Base-by-base conservation (phyloP, 441 rosid species). In the Populus hybrid region DNA sequence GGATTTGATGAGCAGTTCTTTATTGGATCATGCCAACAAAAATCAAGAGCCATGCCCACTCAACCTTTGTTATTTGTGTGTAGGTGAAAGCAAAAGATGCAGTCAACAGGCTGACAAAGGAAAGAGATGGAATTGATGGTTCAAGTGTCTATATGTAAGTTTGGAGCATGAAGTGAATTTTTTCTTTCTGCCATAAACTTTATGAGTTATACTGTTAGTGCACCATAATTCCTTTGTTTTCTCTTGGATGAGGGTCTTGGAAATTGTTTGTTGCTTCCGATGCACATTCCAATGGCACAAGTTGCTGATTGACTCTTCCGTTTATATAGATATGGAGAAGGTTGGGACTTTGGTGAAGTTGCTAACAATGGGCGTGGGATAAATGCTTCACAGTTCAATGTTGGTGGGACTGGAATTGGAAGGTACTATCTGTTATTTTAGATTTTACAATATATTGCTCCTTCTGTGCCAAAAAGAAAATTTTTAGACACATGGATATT, bases 331-430 rank as follows among this genome's bases (percentile, higher is more conserved):
- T 96, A 96, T 75, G 99, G 99, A 67, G 99, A 96, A 91, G 99
- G 99, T 76, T 96, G 98, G 97, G 96, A 96, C 88, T 96, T 94
- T 76, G 99, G 99, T 83, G 98, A 96, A 90, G 99, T 96, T 81
- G 96, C 98, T 80, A 85, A 93, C 29, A 94, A 96, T 87, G 95
- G 93, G 63, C 97, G 97, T 69, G 99, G 99, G 64, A 78, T 92
- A 72, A 96, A 96, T 86, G 98, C 98, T 75, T 87, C 97, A 1
- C 99, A 96, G 78, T 87, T 85, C 83, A 96, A 96, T 83, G 83
- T 96, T 69, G 33, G 80, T 82, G 98, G 96, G 77, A 91, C 94
- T 82, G 95, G 92, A 88, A 94, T 96, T 80, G 99, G 99, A 83
- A 94, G 98, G 98, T 96, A 82, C 59, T 73, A 40, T 67, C 77